These are phyloP conservation scores for Coemansia sp. DNA, from an alignment of 192 early-diverging fungal genomes.

Conservation along the genomic window DNA sequence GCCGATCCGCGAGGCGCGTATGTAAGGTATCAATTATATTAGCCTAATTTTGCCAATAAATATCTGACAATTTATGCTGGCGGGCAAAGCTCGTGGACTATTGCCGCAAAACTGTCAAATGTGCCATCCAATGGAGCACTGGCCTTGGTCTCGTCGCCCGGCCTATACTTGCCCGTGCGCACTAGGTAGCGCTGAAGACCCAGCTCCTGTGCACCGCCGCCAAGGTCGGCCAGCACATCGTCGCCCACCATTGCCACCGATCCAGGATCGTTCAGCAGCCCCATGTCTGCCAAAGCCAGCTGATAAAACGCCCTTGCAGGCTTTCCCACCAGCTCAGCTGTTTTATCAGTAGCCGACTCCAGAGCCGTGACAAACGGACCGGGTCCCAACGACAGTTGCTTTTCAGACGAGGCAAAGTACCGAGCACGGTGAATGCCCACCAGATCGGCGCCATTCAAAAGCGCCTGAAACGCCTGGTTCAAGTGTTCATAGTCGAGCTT, in stretches of 20 bases:
- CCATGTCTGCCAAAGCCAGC: slow-evolving; percentile 73
- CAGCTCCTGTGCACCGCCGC: slow-evolving; percentile 71
- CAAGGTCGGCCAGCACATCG: slow-evolving; percentile 79
- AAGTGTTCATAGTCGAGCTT: slow-evolving; percentile 56
- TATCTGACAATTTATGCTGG: slow-evolving; percentile 3
- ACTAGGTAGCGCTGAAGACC: slow-evolving; percentile 70
- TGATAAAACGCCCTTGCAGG: slow-evolving; percentile 75
- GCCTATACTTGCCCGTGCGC: slow-evolving; percentile 80
- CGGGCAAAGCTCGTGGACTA: slow-evolving; percentile 59
- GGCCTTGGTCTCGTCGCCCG: slow-evolving; percentile 66
- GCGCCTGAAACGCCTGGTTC: slow-evolving; percentile 74
- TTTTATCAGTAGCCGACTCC: slow-evolving; percentile 71
- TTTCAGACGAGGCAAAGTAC: slow-evolving; percentile 66
- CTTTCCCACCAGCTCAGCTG: slow-evolving; percentile 78
- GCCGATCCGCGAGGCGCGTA: slow-evolving; percentile 15
- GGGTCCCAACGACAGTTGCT: slow-evolving; percentile 72
- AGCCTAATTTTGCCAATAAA: slow-evolving; percentile 18
- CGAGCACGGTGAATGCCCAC: slow-evolving; percentile 83
- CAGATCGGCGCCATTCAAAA: slow-evolving; percentile 62
- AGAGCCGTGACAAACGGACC: slow-evolving; percentile 87
- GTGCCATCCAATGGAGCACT: slow-evolving; percentile 51
- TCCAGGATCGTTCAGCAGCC: slow-evolving; percentile 43
- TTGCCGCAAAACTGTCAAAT: slow-evolving; percentile 67
- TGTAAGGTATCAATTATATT: slow-evolving; percentile 6
- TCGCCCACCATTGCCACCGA: slow-evolving; percentile 86